phyloP scores from a whole-genome alignment of 495 filamentous ascomycete genomes.

The Penicillium pancosmium region DNA sequence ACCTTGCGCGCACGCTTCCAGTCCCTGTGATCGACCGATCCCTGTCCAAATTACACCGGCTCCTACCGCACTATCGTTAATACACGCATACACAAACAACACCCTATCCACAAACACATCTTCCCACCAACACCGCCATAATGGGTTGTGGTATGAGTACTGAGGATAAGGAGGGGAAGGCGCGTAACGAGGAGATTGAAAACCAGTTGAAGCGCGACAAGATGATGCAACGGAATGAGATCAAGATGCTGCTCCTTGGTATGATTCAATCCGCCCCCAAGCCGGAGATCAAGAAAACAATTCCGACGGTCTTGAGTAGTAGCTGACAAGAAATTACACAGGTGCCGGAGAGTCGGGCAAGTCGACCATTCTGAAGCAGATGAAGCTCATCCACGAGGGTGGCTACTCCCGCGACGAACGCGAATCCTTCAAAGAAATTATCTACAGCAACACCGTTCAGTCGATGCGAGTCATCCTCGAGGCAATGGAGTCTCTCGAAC shows the following conservation, averaged over 20 bases:
- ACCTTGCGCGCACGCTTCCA: slow-evolving; percentile 7
- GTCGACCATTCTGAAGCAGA: slow-evolving; percentile 99
- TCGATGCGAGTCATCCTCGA: slow-evolving; percentile 96
- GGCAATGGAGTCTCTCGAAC: slow-evolving; percentile 91
- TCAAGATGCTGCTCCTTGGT: slow-evolving; percentile 99
- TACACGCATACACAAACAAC: slow-evolving; percentile 10
- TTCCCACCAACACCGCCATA: slow-evolving; percentile 51
- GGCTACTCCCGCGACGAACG: slow-evolving; percentile 60
- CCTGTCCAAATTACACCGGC: slow-evolving; percentile 20
- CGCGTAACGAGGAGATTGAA: slow-evolving; percentile 98
- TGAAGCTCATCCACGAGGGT: slow-evolving; percentile 71
- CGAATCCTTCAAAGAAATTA: slow-evolving; percentile 84
- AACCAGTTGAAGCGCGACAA: slow-evolving; percentile 95
- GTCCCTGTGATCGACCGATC: slow-evolving; percentile 18
- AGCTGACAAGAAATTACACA: slow-evolving; percentile 39
- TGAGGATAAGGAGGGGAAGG: slow-evolving; percentile 99
- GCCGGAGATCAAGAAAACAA: not conserved
- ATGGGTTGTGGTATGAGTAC: slow-evolving; percentile 99
- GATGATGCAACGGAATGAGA: slow-evolving; percentile 94
- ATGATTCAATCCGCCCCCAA: slow-evolving; percentile 36
- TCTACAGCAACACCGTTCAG: slow-evolving; percentile 97
- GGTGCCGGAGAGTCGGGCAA: slow-evolving; percentile 99
- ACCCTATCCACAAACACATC: not conserved
- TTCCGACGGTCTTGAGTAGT: not conserved
- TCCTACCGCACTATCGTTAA: slow-evolving; percentile 26